These are phyloP conservation scores for Sicyos edulis DNA, from an alignment of 306 rosid species.

Conservation along the genomic window DNA sequence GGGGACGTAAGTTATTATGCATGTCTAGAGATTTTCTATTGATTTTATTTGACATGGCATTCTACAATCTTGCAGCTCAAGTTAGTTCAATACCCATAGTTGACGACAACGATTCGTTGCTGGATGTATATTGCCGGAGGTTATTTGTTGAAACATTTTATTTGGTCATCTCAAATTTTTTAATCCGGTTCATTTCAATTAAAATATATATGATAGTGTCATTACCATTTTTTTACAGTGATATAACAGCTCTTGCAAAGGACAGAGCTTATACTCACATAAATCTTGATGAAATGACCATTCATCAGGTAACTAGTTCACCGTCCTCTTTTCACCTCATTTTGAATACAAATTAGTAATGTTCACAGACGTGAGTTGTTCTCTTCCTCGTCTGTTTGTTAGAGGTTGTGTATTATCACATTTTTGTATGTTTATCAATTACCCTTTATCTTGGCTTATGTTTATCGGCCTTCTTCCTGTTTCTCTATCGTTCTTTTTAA, in stretches of 20 bases:
- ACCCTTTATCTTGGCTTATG: no score
- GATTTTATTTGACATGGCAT: background rate
- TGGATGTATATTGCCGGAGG: constrained; percentile 98
- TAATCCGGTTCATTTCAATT: background rate
- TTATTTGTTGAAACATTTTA: constrained; percentile 35
- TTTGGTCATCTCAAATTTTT: background rate
- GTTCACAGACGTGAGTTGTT: background rate
- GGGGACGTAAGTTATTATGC: background rate
- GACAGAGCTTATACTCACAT: constrained; percentile 84
- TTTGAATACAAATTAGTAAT: background rate
- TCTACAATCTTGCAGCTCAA: constrained; percentile 30
- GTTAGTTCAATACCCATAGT: constrained; percentile 95
- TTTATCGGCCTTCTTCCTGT: no score
- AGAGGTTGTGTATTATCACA: no score
- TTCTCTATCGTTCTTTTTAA: no score
- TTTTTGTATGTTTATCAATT: no score
- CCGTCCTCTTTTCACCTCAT: background rate
- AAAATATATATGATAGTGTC: constrained; percentile 1
- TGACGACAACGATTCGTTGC: constrained; percentile 80
- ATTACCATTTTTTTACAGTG: constrained; percentile 45
- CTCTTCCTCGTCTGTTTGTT: background rate
- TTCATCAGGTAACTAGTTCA: constrained; percentile 62
- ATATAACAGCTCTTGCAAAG: constrained; percentile 96
- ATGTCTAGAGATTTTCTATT: background rate
- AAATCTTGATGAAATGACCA: constrained; percentile 90